Percentiles rank a stretch among this genome's conserved stretches.
These are phyloP conservation scores for Rusavskia elegans DNA, from an alignment of 495 filamentous ascomycete genomes.

Conservation along the genomic window DNA sequence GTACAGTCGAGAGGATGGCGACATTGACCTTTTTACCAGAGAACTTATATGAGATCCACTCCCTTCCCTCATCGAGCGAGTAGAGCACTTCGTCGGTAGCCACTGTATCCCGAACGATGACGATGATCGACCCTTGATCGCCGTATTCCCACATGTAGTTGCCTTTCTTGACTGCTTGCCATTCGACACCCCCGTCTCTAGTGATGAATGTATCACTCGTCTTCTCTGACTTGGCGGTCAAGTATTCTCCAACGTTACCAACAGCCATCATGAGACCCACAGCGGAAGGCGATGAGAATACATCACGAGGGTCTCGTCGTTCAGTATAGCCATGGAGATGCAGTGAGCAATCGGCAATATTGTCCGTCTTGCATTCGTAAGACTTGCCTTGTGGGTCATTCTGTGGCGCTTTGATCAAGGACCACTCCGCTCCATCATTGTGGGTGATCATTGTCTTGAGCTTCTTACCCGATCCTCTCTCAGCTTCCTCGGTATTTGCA, in stretches of 20 bases:
- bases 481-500: constrained; percentile 45
- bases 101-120: constrained; percentile 50
- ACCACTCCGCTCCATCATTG: constrained; percentile 87
- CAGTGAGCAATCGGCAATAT: constrained; percentile 56
- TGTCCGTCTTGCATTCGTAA: constrained; percentile 45
- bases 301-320: constrained; percentile 58
- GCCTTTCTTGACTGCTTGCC: constrained; percentile 73
- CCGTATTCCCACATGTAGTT: constrained; percentile 84
- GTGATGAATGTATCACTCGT: constrained; percentile 71
- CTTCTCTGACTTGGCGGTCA: constrained; percentile 29
- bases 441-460: constrained; percentile 83
- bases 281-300: constrained; percentile 73
- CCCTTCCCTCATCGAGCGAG: constrained; percentile 60
- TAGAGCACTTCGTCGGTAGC: constrained; percentile 59
- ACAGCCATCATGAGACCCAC: constrained; percentile 82
- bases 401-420: constrained; percentile 46
- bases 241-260: constrained; percentile 72
- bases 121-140: constrained; percentile 81
- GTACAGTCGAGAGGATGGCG: constrained; percentile 68
- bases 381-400: constrained; percentile 52
- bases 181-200: constrained; percentile 70
- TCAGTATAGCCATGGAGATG: constrained; percentile 94
- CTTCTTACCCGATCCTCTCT: constrained; percentile 54
- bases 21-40: constrained; percentile 50
- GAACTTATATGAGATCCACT: constrained; percentile 64